These are phyloP conservation scores for Aristolochia fimbriata DNA, from an alignment of 164 flowering plant species.

Conservation along the genomic window DNA sequence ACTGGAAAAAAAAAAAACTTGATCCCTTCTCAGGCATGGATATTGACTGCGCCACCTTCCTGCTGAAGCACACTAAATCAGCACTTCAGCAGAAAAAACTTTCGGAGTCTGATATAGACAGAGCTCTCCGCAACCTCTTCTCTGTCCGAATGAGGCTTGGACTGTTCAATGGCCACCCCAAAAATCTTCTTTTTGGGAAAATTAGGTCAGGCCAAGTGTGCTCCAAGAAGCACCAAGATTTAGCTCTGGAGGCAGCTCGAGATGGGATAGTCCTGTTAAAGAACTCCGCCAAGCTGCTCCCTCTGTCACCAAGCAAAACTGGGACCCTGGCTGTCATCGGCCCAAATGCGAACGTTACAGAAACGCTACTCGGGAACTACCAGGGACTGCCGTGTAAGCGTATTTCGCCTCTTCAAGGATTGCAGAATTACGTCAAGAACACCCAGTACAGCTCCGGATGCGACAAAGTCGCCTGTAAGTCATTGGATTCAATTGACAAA, in stretches of 20 bases:
- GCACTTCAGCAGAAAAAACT: slow-evolving; percentile 51
- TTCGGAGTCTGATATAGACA: slow-evolving; percentile 35
- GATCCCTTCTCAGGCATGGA: slow-evolving; percentile 60
- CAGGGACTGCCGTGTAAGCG: slow-evolving; percentile 52
- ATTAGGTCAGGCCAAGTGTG: slow-evolving; percentile 38
- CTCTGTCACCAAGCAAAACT: slow-evolving; percentile 29
- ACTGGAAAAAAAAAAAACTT: not conserved
- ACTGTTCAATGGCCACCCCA: slow-evolving; percentile 61
- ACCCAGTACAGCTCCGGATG: slow-evolving; percentile 43
- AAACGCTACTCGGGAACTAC: slow-evolving; percentile 58
- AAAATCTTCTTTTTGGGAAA: slow-evolving; percentile 28
- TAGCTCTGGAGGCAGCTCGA: slow-evolving; percentile 61
- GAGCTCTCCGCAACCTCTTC: slow-evolving; percentile 73
- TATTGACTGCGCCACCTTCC: slow-evolving; percentile 63
- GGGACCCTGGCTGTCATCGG: slow-evolving; percentile 59
- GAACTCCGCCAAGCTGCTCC: slow-evolving; percentile 47
- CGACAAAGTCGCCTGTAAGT: slow-evolving; percentile 32
- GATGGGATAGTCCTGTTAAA: slow-evolving; percentile 60
- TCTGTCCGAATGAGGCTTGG: slow-evolving; percentile 72
- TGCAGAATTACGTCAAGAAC: slow-evolving; percentile 28
- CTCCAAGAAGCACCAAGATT: slow-evolving; percentile 30
- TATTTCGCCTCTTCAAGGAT: slow-evolving; percentile 36
- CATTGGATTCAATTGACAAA: slow-evolving; percentile 21
- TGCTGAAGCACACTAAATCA: slow-evolving; percentile 46
- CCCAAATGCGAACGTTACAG: slow-evolving; percentile 49